Percentiles rank a stretch among this genome's conserved stretches.
These are phyloP conservation scores for rapeseed (Brassica napus) DNA, from an alignment of 345 rosid genomes.

Conservation along the genomic window Da-Ae NC_063450.1:15479501-15480000, in stretches of 20 bases:
- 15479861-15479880: constrained; percentile 36
- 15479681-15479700: background rate
- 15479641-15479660: background rate
- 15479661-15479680: background rate
- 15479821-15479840: constrained; percentile 38
- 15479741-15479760: background rate
- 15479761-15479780: constrained; percentile 13
- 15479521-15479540: background rate
- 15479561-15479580: background rate
- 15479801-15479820: constrained; percentile 41
- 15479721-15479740: background rate
- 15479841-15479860: constrained; percentile 42
- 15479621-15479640: background rate
- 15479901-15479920: constrained; percentile 33
- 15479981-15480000: constrained; percentile 25
- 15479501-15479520: background rate
- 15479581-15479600: no score
- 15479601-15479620: no score
- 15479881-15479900: constrained; percentile 20
- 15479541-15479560: background rate
- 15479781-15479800: constrained; percentile 35
- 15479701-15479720: background rate
- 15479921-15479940: constrained; percentile 31
- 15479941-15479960: constrained; percentile 11
- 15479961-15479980: background rate